These are phyloP conservation scores for Aspergillus oerlinghausenensis DNA, from an alignment of 2,329 filamentous ascomycete genomes.

Conservation along the genomic window DNA sequence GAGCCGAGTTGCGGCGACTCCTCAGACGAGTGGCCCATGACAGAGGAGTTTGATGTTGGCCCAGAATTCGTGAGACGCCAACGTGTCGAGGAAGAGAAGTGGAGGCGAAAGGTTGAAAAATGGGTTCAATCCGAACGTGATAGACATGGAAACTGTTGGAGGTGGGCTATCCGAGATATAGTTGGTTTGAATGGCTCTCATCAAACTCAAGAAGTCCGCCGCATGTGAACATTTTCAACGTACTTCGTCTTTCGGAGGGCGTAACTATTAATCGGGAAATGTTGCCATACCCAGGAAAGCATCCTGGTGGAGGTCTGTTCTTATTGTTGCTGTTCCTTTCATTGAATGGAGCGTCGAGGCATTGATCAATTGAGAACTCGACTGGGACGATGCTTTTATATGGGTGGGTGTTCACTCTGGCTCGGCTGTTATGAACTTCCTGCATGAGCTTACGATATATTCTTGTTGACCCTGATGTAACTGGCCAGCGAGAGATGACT, in stretches of 20 bases:
- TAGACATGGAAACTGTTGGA: conserved; percentile 56
- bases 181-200: conserved; percentile 27
- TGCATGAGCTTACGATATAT: conserved; percentile 10
- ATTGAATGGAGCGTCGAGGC: not conserved
- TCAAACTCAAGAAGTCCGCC: conserved; percentile 4
- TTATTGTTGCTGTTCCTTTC: not conserved
- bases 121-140: conserved; percentile 65
- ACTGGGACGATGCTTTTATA: not conserved
- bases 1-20: conserved; percentile 42
- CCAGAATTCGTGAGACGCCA: conserved; percentile 89
- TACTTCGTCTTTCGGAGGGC: not conserved
- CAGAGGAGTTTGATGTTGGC: conserved; percentile 96
- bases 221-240: not conserved
- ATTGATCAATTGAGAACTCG: not conserved
- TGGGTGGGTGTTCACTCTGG: not conserved
- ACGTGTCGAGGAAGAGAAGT: conserved; percentile 84
- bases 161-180: conserved; percentile 64
- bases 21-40: conserved; percentile 74
- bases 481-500: conserved; percentile 5
- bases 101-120: conserved; percentile 79
- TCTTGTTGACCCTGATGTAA: conserved; percentile 5
- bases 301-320: not conserved
- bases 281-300: not conserved
- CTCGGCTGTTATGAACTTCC: not conserved
- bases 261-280: not conserved